phyloP scores from a whole-genome alignment of 805 yeast species.

The Cyberlindnera meyerae region DNA sequence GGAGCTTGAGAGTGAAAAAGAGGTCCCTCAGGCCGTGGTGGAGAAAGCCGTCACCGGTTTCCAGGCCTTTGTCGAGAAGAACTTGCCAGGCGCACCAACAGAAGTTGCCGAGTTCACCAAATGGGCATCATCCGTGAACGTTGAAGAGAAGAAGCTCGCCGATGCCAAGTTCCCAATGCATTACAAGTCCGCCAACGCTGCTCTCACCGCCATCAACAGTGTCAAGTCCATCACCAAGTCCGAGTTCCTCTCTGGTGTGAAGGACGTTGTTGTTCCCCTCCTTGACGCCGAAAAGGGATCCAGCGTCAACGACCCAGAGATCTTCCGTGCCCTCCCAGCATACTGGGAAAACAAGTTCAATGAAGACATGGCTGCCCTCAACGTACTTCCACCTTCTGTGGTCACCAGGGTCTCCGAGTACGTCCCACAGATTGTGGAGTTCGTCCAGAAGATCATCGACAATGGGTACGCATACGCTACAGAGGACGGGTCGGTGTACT shows the following conservation, averaged over 20 bases:
- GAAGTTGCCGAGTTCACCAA: constrained; percentile 34
- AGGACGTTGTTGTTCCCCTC: constrained; percentile 69
- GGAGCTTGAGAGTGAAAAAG: constrained; percentile 23
- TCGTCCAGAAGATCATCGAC: constrained; percentile 65
- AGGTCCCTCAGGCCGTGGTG: constrained; percentile 32
- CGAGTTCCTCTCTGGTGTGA: constrained; percentile 46
- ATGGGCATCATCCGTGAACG: constrained; percentile 51
- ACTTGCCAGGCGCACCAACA: constrained; percentile 43
- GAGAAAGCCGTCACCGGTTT: constrained; percentile 41
- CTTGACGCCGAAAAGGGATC: constrained; percentile 73
- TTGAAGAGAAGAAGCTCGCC: constrained; percentile 42
- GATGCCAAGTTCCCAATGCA: constrained; percentile 90
- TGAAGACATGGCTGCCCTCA: constrained; percentile 77
- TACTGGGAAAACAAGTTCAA: constrained; percentile 86
- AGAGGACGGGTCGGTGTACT: constrained; percentile 90
- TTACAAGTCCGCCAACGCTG: constrained; percentile 52
- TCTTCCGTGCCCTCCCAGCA: constrained; percentile 78
- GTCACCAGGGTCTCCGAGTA: constrained; percentile 95
- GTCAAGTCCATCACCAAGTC: constrained; percentile 25
- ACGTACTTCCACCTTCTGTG: constrained; percentile 78
- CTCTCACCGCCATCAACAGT: constrained; percentile 41
- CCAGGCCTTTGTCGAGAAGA: constrained; percentile 44
- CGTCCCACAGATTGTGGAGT: constrained; percentile 84
- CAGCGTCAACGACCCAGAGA: constrained; percentile 74
- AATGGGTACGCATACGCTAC: constrained; percentile 85